Percentiles rank a stretch among this genome's conserved stretches.
Evolutionary conservation across 2,329 filamentous ascomycete genomes (phyloP).

Genomic region (Sordariomycetes sp.): DNA sequence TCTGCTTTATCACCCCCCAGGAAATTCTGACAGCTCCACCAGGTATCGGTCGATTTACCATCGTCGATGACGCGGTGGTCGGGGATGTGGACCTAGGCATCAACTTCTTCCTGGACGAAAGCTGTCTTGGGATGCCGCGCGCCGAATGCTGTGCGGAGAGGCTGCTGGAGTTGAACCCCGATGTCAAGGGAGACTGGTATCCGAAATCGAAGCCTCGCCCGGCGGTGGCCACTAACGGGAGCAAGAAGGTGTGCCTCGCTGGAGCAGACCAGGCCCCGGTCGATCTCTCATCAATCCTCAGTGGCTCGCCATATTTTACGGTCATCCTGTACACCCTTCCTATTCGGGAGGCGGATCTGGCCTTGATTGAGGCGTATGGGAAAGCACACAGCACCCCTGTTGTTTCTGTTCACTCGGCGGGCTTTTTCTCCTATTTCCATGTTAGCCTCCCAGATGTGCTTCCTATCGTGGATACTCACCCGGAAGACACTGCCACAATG

Average conservation of each 20-base stretch:
- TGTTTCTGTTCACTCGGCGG: constrained; percentile 76
- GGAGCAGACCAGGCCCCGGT: constrained; percentile 11
- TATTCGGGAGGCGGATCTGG: constrained; percentile 29
- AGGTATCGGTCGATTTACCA: constrained; percentile 85
- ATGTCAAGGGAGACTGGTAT: constrained; percentile 69
- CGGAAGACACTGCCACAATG: constrained; percentile 71
- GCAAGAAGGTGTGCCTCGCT: constrained; percentile 3
- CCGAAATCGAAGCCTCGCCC: constrained; percentile 32
- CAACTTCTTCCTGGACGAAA: constrained; percentile 90
- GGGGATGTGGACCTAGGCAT: constrained; percentile 76
- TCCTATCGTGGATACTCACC: constrained; percentile 92
- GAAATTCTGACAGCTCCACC: neutral
- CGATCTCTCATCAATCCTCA: constrained; percentile 30
- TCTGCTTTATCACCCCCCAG: neutral
- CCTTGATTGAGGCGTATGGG: constrained; percentile 34
- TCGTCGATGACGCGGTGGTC: constrained; percentile 73
- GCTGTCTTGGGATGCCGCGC: constrained; percentile 63
- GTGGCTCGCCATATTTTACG: constrained; percentile 31
- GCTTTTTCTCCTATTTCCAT: constrained; percentile 88
- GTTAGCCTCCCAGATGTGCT: constrained; percentile 68
- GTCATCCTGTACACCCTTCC: constrained; percentile 45
- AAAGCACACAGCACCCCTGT: constrained; percentile 56
- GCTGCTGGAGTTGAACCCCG: constrained; percentile 82
- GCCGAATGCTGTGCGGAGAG: constrained; percentile 69
- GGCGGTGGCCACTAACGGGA: neutral